These are phyloP conservation scores for Pseudomicrostroma phylloplanum DNA, from an alignment of 1,284 basidiomycete genomes.

Conservation along the genomic window DNA sequence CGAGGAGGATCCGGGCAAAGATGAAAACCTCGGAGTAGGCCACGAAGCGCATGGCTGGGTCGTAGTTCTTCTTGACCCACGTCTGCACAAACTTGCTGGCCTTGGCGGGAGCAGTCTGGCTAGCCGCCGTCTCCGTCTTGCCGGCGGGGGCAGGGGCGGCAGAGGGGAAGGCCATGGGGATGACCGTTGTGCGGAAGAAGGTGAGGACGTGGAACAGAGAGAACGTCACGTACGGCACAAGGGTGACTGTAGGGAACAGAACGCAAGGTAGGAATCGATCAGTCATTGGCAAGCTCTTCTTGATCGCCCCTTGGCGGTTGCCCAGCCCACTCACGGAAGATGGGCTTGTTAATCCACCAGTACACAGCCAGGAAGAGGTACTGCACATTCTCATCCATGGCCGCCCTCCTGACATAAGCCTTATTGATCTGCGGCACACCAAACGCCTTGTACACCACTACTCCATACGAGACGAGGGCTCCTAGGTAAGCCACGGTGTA, in stretches of 20 bases:
- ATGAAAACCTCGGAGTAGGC: constrained; percentile 50
- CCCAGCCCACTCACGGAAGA: constrained; percentile 30
- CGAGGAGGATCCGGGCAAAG: constrained; percentile 45
- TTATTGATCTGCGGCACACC: constrained; percentile 47
- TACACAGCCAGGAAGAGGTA: constrained; percentile 49
- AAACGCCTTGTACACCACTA: constrained; percentile 51
- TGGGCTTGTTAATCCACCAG: constrained; percentile 50
- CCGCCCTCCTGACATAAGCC: constrained; percentile 47
- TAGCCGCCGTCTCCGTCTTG: constrained; percentile 12
- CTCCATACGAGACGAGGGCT: constrained; percentile 50
- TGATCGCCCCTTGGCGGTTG: too few relatives aligned
- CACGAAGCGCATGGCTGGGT: constrained; percentile 51
- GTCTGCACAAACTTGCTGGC: constrained; percentile 44
- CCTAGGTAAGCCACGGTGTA: constrained; percentile 46
- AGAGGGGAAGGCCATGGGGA: constrained; percentile 35
- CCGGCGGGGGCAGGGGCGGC: constrained; percentile 18
- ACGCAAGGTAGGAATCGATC: not conserved
- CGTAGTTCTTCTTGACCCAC: constrained; percentile 51
- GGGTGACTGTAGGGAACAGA: constrained; percentile 30
- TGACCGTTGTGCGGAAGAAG: constrained; percentile 40
- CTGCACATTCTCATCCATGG: constrained; percentile 52
- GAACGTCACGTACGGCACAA: constrained; percentile 49
- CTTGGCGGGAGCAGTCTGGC: constrained; percentile 31
- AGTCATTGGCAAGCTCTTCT: not conserved
- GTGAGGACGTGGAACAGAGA: constrained; percentile 50